Conservation (phyloP, 805 yeast species). For the Starmerella lactis-condensi region DNA sequence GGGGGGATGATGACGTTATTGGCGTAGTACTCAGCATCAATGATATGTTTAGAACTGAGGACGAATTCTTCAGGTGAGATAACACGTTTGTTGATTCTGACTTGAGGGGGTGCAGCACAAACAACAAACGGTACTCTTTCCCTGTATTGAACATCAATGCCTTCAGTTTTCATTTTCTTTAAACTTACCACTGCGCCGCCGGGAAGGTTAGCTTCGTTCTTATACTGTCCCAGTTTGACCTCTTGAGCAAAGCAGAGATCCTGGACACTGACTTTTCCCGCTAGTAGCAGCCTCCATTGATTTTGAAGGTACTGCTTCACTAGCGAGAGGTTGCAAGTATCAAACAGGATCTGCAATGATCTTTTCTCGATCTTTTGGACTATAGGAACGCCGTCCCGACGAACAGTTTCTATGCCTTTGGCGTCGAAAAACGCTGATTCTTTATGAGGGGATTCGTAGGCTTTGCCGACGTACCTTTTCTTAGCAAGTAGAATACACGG, state of each 20-base stretch:
- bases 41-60: constrained; percentile 23
- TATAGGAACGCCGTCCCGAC: constrained; percentile 90
- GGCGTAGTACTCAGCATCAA: constrained; percentile 78
- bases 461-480: constrained; percentile 79
- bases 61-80: constrained; percentile 60
- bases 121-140: constrained; percentile 84
- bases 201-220: constrained; percentile 38
- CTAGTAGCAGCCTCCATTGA: constrained; percentile 49
- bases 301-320: constrained; percentile 47
- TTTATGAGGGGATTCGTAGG: constrained; percentile 44
- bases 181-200: constrained; percentile 81
- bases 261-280: constrained; percentile 45
- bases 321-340: constrained; percentile 46
- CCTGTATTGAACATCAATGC: constrained; percentile 68
- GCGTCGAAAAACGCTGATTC: constrained; percentile 63
- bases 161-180: constrained; percentile 41
- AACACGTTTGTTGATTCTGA: constrained; percentile 55
- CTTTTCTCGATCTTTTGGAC: constrained; percentile 68
- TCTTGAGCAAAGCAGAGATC: constrained; percentile 88
- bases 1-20: constrained; percentile 77
- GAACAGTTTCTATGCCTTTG: constrained; percentile 85
- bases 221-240: constrained; percentile 69
- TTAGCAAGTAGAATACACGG: constrained; percentile 71
- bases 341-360: constrained; percentile 48
- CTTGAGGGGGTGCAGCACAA: constrained; percentile 35